These are phyloP conservation scores for Chimonanthus praecox DNA, from an alignment of 164 flowering plant genomes.

Conservation along the genomic window DNA sequence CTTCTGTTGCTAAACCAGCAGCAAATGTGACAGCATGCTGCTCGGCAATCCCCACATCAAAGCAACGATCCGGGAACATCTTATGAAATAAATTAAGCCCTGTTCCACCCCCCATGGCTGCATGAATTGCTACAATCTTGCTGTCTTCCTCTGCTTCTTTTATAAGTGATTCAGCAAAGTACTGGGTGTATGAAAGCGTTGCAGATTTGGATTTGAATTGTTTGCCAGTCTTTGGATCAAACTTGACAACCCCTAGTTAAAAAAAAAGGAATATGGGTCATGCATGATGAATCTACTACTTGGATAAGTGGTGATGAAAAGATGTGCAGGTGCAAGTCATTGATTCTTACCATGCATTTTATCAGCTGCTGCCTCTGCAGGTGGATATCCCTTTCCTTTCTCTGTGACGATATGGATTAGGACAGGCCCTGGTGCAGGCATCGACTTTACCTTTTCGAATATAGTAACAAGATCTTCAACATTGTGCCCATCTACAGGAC, in stretches of 20 bases:
- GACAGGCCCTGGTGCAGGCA: slow-evolving; percentile 89
- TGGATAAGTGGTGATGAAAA: not conserved
- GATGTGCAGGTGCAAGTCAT: not conserved
- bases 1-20: slow-evolving; percentile 90
- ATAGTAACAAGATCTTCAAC: slow-evolving; percentile 64
- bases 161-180: slow-evolving; percentile 80
- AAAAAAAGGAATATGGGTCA: slow-evolving; percentile 7
- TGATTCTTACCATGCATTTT: slow-evolving; percentile 77
- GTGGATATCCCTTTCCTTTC: slow-evolving; percentile 91
- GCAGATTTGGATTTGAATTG: slow-evolving; percentile 65
- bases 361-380: slow-evolving; percentile 87
- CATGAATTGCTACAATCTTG: slow-evolving; percentile 85
- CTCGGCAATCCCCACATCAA: slow-evolving; percentile 96
- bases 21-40: slow-evolving; percentile 98
- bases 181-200: slow-evolving; percentile 71
- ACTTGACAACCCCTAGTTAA: slow-evolving; percentile 75
- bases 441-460: slow-evolving; percentile 58
- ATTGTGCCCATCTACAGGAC: slow-evolving; percentile 89
- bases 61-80: slow-evolving; percentile 78
- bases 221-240: slow-evolving; percentile 69
- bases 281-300: not conserved
- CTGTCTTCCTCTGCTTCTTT: slow-evolving; percentile 73
- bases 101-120: slow-evolving; percentile 99
- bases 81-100: slow-evolving; percentile 87
- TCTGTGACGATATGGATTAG: slow-evolving; percentile 84